Evolutionary conservation across 768 basidiomycete species (phyloP).

Genomic region (Xerocomellus intermedius): DNA sequence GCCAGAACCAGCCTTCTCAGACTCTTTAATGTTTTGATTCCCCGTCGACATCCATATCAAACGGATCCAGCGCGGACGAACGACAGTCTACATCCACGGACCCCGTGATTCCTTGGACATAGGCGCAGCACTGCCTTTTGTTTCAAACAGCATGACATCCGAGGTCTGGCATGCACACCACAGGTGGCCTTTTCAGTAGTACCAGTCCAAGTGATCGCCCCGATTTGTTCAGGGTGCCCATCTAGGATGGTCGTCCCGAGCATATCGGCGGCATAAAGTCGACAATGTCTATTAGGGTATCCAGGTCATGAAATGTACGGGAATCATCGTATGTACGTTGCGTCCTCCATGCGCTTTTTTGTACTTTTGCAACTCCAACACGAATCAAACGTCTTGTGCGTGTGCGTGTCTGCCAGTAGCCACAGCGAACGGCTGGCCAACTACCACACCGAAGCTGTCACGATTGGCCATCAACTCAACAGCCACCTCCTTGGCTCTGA

Average conservation of each 20-base stretch:
- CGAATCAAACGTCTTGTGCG: slow-evolving; percentile 1
- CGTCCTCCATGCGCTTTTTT: not conserved
- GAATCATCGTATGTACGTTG: not conserved
- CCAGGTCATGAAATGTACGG: not conserved
- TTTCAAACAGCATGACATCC: too few species aligned
- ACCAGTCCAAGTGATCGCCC: not conserved
- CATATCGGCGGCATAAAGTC: not conserved
- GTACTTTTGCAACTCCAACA: not conserved
- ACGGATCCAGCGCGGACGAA: not conserved
- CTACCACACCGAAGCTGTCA: not conserved
- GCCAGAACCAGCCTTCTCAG: not conserved
- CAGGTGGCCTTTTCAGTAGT: too few species aligned
- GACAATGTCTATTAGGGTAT: slow-evolving; percentile 12
- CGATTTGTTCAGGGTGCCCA: not conserved
- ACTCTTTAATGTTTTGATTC: too few species aligned
- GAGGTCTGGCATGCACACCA: too few species aligned
- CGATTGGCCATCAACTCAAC: slow-evolving; percentile 7
- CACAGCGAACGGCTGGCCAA: not conserved
- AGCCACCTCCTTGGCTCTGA: slow-evolving; percentile 74
- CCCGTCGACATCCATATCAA: not conserved
- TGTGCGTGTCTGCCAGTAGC: not conserved
- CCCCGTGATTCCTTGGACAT: too few species aligned
- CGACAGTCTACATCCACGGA: too few species aligned
- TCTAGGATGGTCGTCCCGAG: not conserved
- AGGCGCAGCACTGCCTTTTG: too few species aligned